Percentiles rank a stretch among this genome's conserved stretches.
Evolutionary conservation across 768 basidiomycete genomes (phyloP).

Genomic region (Phaffia tasmanica): DNA sequence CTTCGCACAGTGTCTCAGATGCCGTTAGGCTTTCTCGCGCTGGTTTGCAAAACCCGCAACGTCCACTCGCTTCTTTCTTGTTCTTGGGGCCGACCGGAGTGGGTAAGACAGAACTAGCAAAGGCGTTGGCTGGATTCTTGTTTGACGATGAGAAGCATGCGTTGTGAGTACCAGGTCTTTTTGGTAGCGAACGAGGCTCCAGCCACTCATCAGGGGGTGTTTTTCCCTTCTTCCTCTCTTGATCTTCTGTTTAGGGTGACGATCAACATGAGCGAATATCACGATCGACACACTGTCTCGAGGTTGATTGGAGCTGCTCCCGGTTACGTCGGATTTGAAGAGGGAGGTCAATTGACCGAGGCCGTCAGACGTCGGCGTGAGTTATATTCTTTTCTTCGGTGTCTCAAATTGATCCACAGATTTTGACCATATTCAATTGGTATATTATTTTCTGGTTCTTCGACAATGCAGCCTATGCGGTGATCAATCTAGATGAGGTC

Average conservation of each 20-base stretch:
- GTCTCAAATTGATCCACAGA: not conserved
- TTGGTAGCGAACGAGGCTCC: not conserved
- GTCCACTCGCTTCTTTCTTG: slow-evolving; percentile 85
- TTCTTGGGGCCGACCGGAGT: slow-evolving; percentile 75
- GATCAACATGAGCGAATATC: slow-evolving; percentile 92
- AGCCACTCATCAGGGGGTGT: not conserved
- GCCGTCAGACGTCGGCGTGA: slow-evolving; percentile 70
- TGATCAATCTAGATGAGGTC: slow-evolving; percentile 59
- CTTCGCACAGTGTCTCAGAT: slow-evolving; percentile 50
- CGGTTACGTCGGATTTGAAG: slow-evolving; percentile 62
- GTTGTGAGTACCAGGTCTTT: slow-evolving; percentile 45
- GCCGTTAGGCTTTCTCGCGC: slow-evolving; percentile 88
- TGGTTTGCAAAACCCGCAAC: slow-evolving; percentile 73
- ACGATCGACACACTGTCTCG: slow-evolving; percentile 82
- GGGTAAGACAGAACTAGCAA: slow-evolving; percentile 74
- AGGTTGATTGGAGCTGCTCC: slow-evolving; percentile 84
- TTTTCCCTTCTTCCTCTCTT: not conserved
- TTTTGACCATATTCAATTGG: not conserved
- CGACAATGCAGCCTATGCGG: slow-evolving; percentile 37
- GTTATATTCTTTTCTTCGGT: not conserved
- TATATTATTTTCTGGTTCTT: not conserved
- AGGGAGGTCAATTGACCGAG: slow-evolving; percentile 72
- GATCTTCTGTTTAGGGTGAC: slow-evolving; percentile 49
- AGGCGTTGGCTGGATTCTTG: slow-evolving; percentile 74
- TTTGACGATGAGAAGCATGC: slow-evolving; percentile 82